Conservation (phyloP, 192 early-diverging fungal species). For the Backusella liffmaniae region DNA sequence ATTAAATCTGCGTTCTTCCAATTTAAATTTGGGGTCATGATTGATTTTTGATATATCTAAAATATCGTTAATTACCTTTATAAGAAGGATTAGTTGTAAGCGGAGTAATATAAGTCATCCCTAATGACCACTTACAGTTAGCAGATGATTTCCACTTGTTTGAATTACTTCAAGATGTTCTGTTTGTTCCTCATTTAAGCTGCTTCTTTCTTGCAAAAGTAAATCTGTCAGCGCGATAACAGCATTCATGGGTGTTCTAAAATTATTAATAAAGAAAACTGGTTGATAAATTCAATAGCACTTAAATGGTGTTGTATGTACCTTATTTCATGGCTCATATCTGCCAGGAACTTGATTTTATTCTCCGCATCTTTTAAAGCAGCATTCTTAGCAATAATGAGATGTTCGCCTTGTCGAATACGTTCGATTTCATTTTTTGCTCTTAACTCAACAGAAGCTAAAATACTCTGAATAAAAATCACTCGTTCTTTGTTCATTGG, state of each 20-base stretch:
- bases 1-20: conserved; percentile 48
- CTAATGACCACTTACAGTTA: conserved; percentile 41
- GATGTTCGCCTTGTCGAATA: conserved; percentile 36
- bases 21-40: conserved; percentile 52
- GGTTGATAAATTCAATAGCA: background rate
- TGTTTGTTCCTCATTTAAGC: conserved; percentile 47
- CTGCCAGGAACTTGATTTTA: conserved; percentile 55
- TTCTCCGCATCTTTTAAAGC: conserved; percentile 51
- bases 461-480: conserved; percentile 22
- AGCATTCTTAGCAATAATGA: conserved; percentile 42
- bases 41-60: conserved; percentile 55
- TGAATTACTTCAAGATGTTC: conserved; percentile 53
- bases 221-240: conserved; percentile 54
- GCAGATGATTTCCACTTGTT: conserved; percentile 56
- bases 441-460: conserved; percentile 36
- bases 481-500: conserved; percentile 34
- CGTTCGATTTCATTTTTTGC: conserved; percentile 43
- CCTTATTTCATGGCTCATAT: conserved; percentile 59
- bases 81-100: background rate
- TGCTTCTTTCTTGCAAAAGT: conserved; percentile 42
- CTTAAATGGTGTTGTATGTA: conserved; percentile 1
- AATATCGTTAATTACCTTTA: conserved; percentile 55
- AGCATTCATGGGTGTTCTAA: conserved; percentile 57
- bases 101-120: background rate
- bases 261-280: background rate